Evolutionary conservation across 192 early-diverging fungal genomes (phyloP).

Genomic region (Mortierella claussenii): DNA sequence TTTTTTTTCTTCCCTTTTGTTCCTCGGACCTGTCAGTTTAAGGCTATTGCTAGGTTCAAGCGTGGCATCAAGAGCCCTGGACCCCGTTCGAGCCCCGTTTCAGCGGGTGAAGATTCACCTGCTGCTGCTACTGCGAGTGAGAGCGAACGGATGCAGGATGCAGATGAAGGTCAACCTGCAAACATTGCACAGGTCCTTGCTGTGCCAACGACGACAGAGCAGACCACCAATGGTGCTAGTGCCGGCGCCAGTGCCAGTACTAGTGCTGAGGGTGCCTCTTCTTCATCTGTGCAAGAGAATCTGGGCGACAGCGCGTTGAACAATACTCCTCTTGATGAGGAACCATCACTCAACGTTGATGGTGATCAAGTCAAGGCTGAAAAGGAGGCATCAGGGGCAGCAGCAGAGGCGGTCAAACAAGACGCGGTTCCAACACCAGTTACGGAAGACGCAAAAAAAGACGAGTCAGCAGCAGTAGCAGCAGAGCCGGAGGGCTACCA

Average conservation of each 20-base stretch:
- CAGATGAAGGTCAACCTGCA: slow-evolving; percentile 14
- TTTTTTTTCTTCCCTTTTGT: background rate
- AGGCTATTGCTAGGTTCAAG: slow-evolving; percentile 49
- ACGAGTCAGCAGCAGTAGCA: background rate
- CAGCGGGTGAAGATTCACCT: background rate
- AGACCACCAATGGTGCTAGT: no score
- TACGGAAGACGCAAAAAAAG: background rate
- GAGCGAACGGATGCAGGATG: slow-evolving; percentile 38
- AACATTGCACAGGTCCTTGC: background rate
- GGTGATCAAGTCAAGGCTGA: background rate
- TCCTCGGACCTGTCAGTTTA: slow-evolving; percentile 22
- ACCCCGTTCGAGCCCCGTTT: background rate
- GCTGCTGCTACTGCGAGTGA: background rate
- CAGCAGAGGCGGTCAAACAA: background rate
- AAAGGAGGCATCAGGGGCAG: background rate
- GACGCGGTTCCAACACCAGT: background rate
- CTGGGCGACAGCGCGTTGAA: background rate
- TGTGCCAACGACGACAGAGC: no score
- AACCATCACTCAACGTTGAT: background rate
- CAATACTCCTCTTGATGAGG: background rate
- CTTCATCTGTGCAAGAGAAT: no score
- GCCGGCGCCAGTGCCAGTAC: no score
- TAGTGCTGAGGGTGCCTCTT: no score
- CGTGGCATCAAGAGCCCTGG: slow-evolving; percentile 30
- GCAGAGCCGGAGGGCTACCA: slow-evolving; percentile 39